These are phyloP conservation scores for Ceratocystis variospora DNA, from an alignment of 2,329 filamentous ascomycete species.

Conservation along the genomic window DNA sequence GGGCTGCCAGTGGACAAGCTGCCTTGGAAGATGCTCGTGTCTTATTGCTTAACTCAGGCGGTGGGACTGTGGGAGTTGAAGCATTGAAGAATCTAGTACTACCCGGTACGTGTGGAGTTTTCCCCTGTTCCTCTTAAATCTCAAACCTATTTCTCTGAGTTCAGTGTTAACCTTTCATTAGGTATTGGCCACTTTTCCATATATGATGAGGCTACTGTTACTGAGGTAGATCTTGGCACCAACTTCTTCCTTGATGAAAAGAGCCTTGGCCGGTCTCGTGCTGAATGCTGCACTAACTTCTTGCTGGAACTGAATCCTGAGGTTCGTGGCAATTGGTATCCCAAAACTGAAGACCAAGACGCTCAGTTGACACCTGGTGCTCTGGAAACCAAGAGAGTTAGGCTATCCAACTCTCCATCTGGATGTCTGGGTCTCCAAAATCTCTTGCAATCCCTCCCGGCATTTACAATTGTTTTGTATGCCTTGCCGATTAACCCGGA, in stretches of 20 bases:
- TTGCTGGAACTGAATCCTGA: conserved; percentile 86
- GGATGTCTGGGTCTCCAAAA: conserved; percentile 25
- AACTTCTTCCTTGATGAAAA: conserved; percentile 91
- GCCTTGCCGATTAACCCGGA: conserved; percentile 36
- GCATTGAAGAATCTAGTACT: conserved; percentile 94
- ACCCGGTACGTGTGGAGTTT: conserved; percentile 42
- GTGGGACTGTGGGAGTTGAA: conserved; percentile 80
- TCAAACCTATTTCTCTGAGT: not conserved
- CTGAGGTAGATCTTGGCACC: conserved; percentile 71
- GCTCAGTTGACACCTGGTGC: not conserved
- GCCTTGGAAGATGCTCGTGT: conserved; percentile 84
- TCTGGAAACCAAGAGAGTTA: conserved; percentile 14
- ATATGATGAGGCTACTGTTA: conserved; percentile 64
- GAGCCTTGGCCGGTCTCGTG: conserved; percentile 62
- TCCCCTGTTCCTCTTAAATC: not conserved
- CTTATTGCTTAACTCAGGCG: conserved; percentile 74
- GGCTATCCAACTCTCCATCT: conserved; percentile 15
- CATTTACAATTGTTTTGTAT: conserved; percentile 43
- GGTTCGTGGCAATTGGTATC: conserved; percentile 61
- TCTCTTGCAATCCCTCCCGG: conserved; percentile 30
- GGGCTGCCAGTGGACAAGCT: conserved; percentile 83
- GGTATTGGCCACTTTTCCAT: conserved; percentile 87
- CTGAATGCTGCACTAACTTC: conserved; percentile 61
- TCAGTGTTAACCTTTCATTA: conserved; percentile 24
- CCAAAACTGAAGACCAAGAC: conserved; percentile 30